Conservation (phyloP, 2,329 filamentous ascomycete species). For the Botrytis tulipae region DNA sequence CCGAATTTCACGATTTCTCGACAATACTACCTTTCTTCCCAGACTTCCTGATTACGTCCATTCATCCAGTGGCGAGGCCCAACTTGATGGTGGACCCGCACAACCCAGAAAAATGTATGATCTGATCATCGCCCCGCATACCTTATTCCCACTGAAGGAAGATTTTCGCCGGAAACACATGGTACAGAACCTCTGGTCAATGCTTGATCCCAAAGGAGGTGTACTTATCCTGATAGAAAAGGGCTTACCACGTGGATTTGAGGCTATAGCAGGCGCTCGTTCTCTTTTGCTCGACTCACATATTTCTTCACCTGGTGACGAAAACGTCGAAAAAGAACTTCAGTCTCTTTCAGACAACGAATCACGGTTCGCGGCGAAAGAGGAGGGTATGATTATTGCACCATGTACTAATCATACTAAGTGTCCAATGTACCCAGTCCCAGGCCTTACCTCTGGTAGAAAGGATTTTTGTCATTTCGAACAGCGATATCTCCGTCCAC, state of each 20-base stretch:
- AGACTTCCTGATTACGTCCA: slow-evolving; percentile 84
- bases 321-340: slow-evolving; percentile 41
- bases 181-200: slow-evolving; percentile 84
- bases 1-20: slow-evolving; percentile 71
- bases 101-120: slow-evolving; percentile 77
- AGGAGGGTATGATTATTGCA: slow-evolving; percentile 63
- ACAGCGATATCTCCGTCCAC: slow-evolving; percentile 83
- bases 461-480: slow-evolving; percentile 90
- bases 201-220: slow-evolving; percentile 80
- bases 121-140: slow-evolving; percentile 84
- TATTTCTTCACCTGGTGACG: slow-evolving; percentile 61
- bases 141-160: slow-evolving; percentile 72
- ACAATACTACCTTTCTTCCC: slow-evolving; percentile 90
- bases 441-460: slow-evolving; percentile 68
- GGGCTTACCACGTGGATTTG: slow-evolving; percentile 86
- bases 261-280: slow-evolving; percentile 82
- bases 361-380: slow-evolving; percentile 44
- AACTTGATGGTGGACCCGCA: slow-evolving; percentile 56
- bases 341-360: slow-evolving; percentile 30
- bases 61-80: slow-evolving; percentile 57
- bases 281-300: slow-evolving; percentile 74
- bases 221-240: slow-evolving; percentile 88
- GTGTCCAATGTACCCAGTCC: slow-evolving; percentile 83
- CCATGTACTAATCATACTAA: slow-evolving; percentile 84
- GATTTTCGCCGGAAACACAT: slow-evolving; percentile 74